Conservation (phyloP, 2,329 filamentous ascomycete species). For the Aureobasidium sp. region DNA sequence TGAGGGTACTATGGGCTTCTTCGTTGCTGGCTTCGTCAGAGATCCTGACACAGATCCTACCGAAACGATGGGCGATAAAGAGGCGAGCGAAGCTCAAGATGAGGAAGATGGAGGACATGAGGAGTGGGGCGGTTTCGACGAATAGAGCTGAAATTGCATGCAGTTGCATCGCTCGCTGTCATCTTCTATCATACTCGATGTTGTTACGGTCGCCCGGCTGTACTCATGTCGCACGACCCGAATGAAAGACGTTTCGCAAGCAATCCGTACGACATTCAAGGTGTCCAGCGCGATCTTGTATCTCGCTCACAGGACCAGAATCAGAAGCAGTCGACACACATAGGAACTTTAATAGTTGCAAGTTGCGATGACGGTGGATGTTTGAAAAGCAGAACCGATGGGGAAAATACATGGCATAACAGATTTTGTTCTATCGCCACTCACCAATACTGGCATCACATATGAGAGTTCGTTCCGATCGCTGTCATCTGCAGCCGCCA, state of each 20-base stretch:
- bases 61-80: background rate
- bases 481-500: too few species aligned
- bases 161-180: background rate
- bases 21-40: slow-evolving; percentile 78
- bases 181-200: background rate
- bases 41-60: slow-evolving; percentile 28
- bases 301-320: too few species aligned
- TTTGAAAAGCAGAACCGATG: too few species aligned
- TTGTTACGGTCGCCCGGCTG: background rate
- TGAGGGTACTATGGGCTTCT: slow-evolving; percentile 79
- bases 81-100: background rate
- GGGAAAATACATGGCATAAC: too few species aligned
- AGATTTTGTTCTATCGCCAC: too few species aligned
- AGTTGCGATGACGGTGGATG: too few species aligned
- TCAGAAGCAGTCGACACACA: background rate
- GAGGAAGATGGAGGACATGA: slow-evolving; percentile 23
- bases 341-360: too few species aligned
- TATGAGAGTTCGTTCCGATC: too few species aligned
- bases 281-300: too few species aligned
- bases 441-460: too few species aligned
- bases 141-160: slow-evolving; percentile 14
- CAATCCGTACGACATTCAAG: background rate
- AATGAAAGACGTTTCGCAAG: background rate
- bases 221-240: background rate
- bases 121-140: slow-evolving; percentile 38